Evolutionary conservation across 2,329 filamentous ascomycete genomes (phyloP), one percentile per base, ranked within the genome.

Genomic region (Chaetomium globosum): DNA sequence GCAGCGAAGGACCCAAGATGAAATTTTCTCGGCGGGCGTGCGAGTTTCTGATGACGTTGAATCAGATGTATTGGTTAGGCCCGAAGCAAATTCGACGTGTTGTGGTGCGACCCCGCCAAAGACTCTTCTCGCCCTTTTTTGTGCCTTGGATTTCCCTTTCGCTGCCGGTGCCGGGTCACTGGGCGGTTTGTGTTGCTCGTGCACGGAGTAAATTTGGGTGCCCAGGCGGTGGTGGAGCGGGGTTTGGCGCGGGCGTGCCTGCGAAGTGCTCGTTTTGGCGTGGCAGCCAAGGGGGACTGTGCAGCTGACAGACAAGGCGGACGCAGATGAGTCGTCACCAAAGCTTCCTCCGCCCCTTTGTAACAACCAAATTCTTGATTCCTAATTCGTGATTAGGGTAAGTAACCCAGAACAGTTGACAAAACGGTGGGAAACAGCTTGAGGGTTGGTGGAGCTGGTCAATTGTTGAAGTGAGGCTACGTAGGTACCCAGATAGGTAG

Each of bases 201-300:
- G 69, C 67, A 68, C 66, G 61, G 67, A 69, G 69, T 59, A 70
- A 68, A 68, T 69, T 69, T 64, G 28, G 31, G 49, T 61, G 65
- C 39, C 39, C 39, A 66, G 65, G 66, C 64, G 67, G 64, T 68
- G 67, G 65, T 67, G 68, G 67, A 71, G 69, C 69, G 70, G 69
- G 69, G 70, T 71, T 70, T 67, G 49, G 62, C 63, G 53, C 64
- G 58, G 65, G 63, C 64, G 62, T 65, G 63, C 57, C 65, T 65
- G 62, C 63, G 57, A 61, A 63, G 65, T 65, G 63, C 66, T 64
- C 58, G 30, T 68, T 68, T 68, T 64, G 68, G 66, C 57, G 65
- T 67, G 67, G 59, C 61, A 65, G 65, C 53, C 55, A n/a, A 31
- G 33, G 16, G 4, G 43, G 51, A 31, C 49, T 51, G 55, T 33